Base-by-base conservation (phyloP, 768 basidiomycete species). In the Leccinum longicurvipes region DNA sequence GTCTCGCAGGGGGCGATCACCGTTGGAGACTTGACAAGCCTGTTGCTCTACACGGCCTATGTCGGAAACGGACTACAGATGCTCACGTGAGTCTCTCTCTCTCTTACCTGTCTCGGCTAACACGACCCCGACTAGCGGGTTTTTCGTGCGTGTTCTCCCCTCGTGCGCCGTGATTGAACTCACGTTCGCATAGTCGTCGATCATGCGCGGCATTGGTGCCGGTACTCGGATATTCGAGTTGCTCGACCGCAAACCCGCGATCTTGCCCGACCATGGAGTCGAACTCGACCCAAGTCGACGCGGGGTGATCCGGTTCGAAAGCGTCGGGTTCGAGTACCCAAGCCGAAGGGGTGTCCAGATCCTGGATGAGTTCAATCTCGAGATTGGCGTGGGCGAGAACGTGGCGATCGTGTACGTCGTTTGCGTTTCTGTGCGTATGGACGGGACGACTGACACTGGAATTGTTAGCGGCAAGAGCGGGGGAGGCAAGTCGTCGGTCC, bases 201-300 rank as follows among this genome's bases (percentile, higher is more conserved):
- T 98, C 53, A 98, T 98, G 96, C 92, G 93, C 51, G 96, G 92
- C 52, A 85, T 98, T 50, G 96, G 96, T 54, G 95, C 96, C 1
- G 92, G 93, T 17, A 82, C 83, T 0, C 88, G 96, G 21, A 87
- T 98, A n/a, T 98, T 98, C 70, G 93, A 95, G 60, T 82, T 98
- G 15, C 77, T 98, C 10, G 93, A 93, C 63, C 84, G 93, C 45
- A 72, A 76, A 28, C 90, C 94, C 15, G 81, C 80, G 29, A 90
- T 97, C 60, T 81, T 82, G 3, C 81, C 87, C 5, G 76, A 77
- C 31, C 72, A 73, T 15, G 95, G 95, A 3, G 69, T 81, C 15
- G 72, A 76, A 1, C 71, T 96, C 29, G 66, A 80, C 29, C 70
- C 80, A 11, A 66, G 78, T 23, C 76, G 84, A 10, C 83, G 85